phyloP scores from a whole-genome alignment of 164 flowering plant genomes.

The Berberis vulgaris region DNA sequence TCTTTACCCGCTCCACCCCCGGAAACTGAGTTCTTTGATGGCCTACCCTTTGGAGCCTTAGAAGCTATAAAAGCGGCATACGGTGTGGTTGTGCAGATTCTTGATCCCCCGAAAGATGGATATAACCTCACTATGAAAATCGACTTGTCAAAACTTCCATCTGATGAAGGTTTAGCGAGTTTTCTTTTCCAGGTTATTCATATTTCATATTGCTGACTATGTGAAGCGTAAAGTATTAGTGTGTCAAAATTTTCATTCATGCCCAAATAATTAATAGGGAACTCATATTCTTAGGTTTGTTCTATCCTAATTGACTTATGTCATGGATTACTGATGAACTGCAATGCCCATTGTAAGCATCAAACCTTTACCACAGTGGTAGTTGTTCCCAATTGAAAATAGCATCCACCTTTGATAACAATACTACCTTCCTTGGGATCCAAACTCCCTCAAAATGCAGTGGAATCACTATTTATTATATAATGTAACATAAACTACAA shows the following conservation, averaged over 20 bases:
- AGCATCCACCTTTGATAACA: no score
- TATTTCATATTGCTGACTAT: constrained; percentile 22
- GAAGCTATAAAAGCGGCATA: constrained; percentile 90
- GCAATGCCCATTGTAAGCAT: no score
- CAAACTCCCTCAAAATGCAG: no score
- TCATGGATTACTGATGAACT: no score
- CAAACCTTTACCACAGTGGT: no score
- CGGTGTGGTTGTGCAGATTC: constrained; percentile 69
- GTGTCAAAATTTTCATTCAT: not conserved
- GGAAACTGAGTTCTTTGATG: constrained; percentile 60
- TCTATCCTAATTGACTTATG: no score
- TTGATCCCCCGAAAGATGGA: constrained; percentile 97
- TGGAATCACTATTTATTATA: no score
- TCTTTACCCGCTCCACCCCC: constrained; percentile 86
- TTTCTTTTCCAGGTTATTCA: constrained; percentile 41
- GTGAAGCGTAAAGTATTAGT: not conserved
- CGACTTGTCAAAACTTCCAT: constrained; percentile 77
- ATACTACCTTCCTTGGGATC: no score
- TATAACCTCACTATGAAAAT: constrained; percentile 86
- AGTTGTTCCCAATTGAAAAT: no score
- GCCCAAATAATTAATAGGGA: no score
- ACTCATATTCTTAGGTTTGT: no score
- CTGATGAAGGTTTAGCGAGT: constrained; percentile 74
- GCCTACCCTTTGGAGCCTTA: constrained; percentile 88
- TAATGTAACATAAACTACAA: no score